Evolutionary conservation across 2,329 filamentous ascomycete species (phyloP), one percentile per base, ranked within the genome.

Genomic region (Calonectria honghensis): DNA sequence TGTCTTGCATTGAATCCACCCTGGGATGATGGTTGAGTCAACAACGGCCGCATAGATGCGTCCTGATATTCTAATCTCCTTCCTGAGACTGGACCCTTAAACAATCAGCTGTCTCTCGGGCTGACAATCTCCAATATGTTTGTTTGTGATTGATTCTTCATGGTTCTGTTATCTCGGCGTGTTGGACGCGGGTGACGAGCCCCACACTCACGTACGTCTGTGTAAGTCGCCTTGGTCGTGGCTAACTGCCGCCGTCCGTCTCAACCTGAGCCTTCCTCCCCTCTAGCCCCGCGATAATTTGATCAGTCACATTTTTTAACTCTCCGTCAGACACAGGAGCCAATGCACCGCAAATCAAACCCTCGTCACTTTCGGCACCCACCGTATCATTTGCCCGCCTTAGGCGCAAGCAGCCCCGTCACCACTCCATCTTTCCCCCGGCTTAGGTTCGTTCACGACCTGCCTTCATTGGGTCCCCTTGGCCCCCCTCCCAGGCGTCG

Each of bases 331-430:
- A 57, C 18, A 59, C 61, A 67, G 57, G n/a, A 51, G 14, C 68
- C 68, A 64, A 35, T 72, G 69, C 61, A 72, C 51, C 10, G 69
- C 69, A 72, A 72, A 72, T 72, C 69, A 72, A 67, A 66, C 69
- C 69, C 61, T 59, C 50, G 61, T 63, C 67, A 24, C 37, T 32
- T 64, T 48, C n/a, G 37, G 29, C 37, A 32, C 52, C 48, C 39
- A 27, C 61, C 48, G n/a, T 59, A 13, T 41, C 69, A 57, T 52
- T 57, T 29, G 61, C 50, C 50, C 61, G 63, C 68, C 68, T 65
- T 35, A 52, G 68, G 45, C 59, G 68, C 68, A 50, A 64, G 57
- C 31, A 64, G 52, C 68, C 45, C 68, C 41, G 39, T 70, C 68
- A 41, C 37, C 59, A 64, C 39, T 41, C 45, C 48, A 67, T 29